Conservation (phyloP, 768 basidiomycete genomes). For the Sporobolomyces phaffii region DNA sequence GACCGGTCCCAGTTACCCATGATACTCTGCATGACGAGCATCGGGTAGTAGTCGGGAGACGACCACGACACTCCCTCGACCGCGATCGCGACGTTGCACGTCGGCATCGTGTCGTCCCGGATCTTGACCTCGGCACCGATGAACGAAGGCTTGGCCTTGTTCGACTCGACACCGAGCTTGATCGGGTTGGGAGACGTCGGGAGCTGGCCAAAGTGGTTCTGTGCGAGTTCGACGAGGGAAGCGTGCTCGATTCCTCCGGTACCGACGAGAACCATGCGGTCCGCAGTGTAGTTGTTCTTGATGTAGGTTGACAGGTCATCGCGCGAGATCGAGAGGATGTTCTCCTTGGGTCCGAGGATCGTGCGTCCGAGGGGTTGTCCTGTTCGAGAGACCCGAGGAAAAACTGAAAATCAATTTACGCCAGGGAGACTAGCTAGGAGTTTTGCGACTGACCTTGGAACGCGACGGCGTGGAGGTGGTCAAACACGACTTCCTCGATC, state of each 20-base stretch:
- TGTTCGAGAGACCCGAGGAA: constrained; percentile 45
- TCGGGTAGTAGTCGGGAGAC: constrained; percentile 97
- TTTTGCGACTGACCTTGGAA: constrained; percentile 68
- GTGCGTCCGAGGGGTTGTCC: constrained; percentile 93
- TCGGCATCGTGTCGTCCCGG: constrained; percentile 82
- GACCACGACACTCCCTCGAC: constrained; percentile 98
- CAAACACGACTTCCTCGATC: constrained; percentile 95
- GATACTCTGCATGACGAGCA: constrained; percentile 96
- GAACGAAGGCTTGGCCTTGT: constrained; percentile 66
- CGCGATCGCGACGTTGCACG: constrained; percentile 89
- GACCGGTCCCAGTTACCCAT: constrained; percentile 99
- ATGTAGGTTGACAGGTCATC: constrained; percentile 86
- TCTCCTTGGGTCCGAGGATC: constrained; percentile 90
- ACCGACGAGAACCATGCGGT: constrained; percentile 98
- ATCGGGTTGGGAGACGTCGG: constrained; percentile 83
- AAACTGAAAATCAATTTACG: not conserved
- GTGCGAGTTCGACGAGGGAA: constrained; percentile 87
- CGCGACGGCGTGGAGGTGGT: constrained; percentile 92
- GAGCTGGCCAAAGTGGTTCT: constrained; percentile 83
- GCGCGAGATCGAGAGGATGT: constrained; percentile 90
- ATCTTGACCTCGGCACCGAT: constrained; percentile 91
- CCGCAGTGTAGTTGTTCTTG: constrained; percentile 94
- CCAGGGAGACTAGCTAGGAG: not conserved
- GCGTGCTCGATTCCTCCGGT: constrained; percentile 89
- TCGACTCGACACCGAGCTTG: constrained; percentile 71